phyloP scores from a whole-genome alignment of 1,284 basidiomycete species.

The Boletus semigastroideus region DNA sequence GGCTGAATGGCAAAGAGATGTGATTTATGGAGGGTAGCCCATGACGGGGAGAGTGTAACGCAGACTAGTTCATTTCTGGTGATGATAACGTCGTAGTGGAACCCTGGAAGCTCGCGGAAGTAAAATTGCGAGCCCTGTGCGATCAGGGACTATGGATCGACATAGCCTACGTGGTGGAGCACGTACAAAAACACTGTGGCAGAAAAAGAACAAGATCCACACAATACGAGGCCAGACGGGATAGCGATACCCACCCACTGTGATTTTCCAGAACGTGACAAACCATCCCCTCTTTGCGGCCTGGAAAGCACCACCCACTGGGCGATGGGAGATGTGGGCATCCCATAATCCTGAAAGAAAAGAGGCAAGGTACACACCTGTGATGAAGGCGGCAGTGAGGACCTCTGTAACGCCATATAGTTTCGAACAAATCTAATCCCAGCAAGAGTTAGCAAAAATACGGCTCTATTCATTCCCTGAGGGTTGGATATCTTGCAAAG shows the following conservation, averaged over 20 bases:
- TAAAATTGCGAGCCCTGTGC: slow-evolving; percentile 93
- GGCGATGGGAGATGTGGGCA: slow-evolving; percentile 81
- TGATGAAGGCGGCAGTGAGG: slow-evolving; percentile 75
- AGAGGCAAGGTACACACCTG: too few species aligned
- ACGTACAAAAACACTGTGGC: slow-evolving; percentile 82
- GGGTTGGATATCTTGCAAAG: too few species aligned
- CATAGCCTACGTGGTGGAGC: not conserved
- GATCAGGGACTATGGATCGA: slow-evolving; percentile 69
- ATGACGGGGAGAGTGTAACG: too few species aligned
- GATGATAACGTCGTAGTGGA: slow-evolving; percentile 90
- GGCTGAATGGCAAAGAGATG: slow-evolving; percentile 80
- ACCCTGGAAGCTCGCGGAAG: slow-evolving; percentile 88
- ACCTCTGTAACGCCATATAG: slow-evolving; percentile 92
- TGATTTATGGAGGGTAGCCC: slow-evolving; percentile 67
- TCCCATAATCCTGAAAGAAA: too few species aligned
- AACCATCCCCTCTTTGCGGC: slow-evolving; percentile 85
- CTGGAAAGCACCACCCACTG: slow-evolving; percentile 66
- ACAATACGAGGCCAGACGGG: slow-evolving; percentile 70
- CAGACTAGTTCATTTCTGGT: too few species aligned
- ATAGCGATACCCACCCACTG: slow-evolving; percentile 88
- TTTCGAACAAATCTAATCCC: slow-evolving; percentile 93
- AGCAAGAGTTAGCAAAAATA: slow-evolving; percentile 24
- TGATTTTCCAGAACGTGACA: slow-evolving; percentile 89
- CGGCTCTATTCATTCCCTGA: too few species aligned
- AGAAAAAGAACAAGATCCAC: slow-evolving; percentile 75